A percentile compares a stretch with the other conserved stretches of the same genome.
Conservation (phyloP, 371 early-diverging fungal genomes). For the Mucor indicus region DNA sequence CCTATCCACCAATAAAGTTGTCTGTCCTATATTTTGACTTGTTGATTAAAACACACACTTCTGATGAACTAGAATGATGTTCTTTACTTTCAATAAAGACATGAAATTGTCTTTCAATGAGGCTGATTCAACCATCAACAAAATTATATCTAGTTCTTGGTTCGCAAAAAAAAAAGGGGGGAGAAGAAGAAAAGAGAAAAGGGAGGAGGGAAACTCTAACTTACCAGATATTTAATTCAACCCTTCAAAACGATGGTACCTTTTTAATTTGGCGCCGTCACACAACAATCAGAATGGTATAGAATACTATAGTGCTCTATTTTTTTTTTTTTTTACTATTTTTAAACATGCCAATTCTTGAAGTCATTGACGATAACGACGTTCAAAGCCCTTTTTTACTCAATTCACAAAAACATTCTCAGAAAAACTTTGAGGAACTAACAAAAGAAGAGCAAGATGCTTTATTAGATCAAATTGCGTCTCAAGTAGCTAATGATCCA, state of each 20-base stretch:
- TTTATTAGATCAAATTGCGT: constrained; percentile 26
- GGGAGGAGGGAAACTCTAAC: too few species aligned
- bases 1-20: constrained; percentile 61
- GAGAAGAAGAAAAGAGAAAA: not conserved
- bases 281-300: too few species aligned
- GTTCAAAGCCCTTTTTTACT: constrained; percentile 5
- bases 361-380: constrained; percentile 15
- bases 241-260: too few species aligned
- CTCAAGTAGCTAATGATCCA: constrained; percentile 32
- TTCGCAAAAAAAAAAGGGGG: not conserved
- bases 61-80: too few species aligned
- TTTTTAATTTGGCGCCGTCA: too few species aligned
- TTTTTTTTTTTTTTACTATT: not conserved
- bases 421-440: constrained; percentile 16
- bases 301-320: too few species aligned
- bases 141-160: not conserved
- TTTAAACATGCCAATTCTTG: constrained; percentile 16
- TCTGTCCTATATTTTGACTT: constrained; percentile 38
- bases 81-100: constrained; percentile 6
- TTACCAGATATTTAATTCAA: too few species aligned
- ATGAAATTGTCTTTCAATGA: constrained; percentile 3
- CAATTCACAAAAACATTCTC: not conserved
- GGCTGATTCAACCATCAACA: constrained; percentile 11
- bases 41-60: too few species aligned
- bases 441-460: constrained; percentile 29